These are phyloP conservation scores for Phascolomyces articulosus DNA, from an alignment of 371 early-diverging fungal genomes.

Conservation along the genomic window DNA sequence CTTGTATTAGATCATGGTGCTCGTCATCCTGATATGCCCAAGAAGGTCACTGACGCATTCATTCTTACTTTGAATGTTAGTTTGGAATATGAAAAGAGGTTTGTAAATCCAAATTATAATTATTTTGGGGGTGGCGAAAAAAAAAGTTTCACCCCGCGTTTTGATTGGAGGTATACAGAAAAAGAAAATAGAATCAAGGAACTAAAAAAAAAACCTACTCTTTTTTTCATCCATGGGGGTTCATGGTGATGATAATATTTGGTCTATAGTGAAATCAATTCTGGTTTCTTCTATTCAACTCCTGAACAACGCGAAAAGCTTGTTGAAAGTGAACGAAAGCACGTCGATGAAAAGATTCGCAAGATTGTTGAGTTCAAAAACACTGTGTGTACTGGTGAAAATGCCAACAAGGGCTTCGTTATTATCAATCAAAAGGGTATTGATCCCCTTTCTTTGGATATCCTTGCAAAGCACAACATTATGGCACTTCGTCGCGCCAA, in stretches of 20 bases:
- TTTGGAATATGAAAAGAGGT: conserved; percentile 99
- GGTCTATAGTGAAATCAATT: conserved; percentile 96
- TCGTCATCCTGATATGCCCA: conserved; percentile 99
- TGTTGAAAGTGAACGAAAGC: conserved; percentile 97
- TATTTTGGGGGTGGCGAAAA: too few relatives aligned
- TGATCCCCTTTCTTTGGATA: conserved; percentile 98
- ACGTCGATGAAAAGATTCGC: conserved; percentile 93
- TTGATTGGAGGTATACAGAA: too few relatives aligned
- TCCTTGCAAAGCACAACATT: conserved; percentile 96
- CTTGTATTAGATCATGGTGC: conserved; percentile 99
- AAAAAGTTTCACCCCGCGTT: too few relatives aligned
- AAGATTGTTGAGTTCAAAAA: conserved; percentile 98
- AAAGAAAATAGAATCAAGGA: too few relatives aligned
- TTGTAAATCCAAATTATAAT: background rate
- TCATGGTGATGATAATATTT: background rate
- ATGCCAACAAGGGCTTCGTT: conserved; percentile 89
- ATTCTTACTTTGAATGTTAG: conserved; percentile 98
- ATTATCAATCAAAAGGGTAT: conserved; percentile 99
- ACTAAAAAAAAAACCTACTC: background rate
- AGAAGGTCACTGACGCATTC: conserved; percentile 90
- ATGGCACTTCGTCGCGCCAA: conserved; percentile 99
- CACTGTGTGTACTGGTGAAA: conserved; percentile 78
- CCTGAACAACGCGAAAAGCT: conserved; percentile 99
- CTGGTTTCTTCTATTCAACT: conserved; percentile 98
- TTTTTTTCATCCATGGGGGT: background rate